Evolutionary conservation across 2,329 filamentous ascomycete genomes (phyloP), one percentile per base, ranked within the genome.

Genomic region (Aspergillus unguis): DNA sequence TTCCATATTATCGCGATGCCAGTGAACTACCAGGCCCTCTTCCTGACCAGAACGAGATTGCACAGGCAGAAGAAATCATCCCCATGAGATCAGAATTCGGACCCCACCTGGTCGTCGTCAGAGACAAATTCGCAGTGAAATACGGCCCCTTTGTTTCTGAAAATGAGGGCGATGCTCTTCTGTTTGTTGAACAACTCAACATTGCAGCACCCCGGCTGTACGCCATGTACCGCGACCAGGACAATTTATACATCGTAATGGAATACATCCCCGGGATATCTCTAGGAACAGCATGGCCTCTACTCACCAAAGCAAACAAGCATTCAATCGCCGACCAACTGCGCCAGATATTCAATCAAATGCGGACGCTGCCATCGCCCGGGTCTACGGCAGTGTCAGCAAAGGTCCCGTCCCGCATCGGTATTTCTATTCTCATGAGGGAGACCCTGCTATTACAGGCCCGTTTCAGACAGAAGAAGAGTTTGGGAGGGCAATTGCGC

Each of bases 111-210:
- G 59, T 62, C 36, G 56, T 62, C 25, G 55, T 62, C 35, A 52
- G 56, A 52, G 51, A 60, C 35, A 32, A 33, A 52, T 60, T 57
- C 50, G 56, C 58, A 45, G 58, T 59, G 46, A 61, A 59, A 58
- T 61, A 62, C 42, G 57, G 58, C 49, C 46, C 57, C 3, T 43
- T 54, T 50, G 50, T 62, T 41, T 52, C 52, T 27, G 58, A 62
- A 52, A 60, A 61, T 46, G 57, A 62, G 50, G 60, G 58, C 43
- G 48, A 61, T 55, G 50, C 60, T 58, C 50, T 61, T 38, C 40
- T 60, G 32, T 61, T 61, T 43, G 37, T 60, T 52, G 57, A 61
- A 54, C 7, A 57, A 40, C 59, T 60, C 45, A 41, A 51, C 26
- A 59, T 59, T 43, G 17, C 56, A 32, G 59, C 52, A 4, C 59